A percentile compares a stretch with the other conserved stretches of the same genome.
These are phyloP conservation scores for Penicillium alfredii DNA, from an alignment of 495 filamentous ascomycete genomes.

Conservation along the genomic window DNA sequence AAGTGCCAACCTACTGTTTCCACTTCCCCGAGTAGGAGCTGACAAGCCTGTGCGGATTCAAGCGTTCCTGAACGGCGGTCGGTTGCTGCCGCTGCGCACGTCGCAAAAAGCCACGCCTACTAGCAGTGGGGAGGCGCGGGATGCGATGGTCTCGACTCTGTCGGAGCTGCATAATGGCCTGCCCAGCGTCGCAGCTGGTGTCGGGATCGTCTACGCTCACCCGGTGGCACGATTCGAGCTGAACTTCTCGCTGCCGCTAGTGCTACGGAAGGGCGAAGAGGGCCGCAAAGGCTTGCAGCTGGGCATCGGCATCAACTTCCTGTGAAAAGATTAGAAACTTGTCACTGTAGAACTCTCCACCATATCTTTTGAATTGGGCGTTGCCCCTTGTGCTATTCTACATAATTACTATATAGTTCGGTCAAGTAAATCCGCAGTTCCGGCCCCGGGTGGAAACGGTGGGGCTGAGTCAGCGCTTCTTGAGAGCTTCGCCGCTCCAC, in stretches of 20 bases:
- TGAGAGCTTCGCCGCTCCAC: too few relatives aligned
- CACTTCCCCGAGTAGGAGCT: conserved; percentile 69
- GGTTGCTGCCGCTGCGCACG: conserved; percentile 69
- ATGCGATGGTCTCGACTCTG: conserved; percentile 47
- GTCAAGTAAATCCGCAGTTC: too few relatives aligned
- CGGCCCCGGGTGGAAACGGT: too few relatives aligned
- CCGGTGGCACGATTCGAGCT: conserved; percentile 88
- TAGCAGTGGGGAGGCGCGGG: conserved; percentile 47
- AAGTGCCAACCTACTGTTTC: conserved; percentile 75
- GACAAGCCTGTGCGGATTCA: conserved; percentile 85
- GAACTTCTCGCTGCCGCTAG: conserved; percentile 86
- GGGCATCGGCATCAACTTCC: conserved; percentile 88
- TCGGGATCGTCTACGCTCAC: conserved; percentile 91
- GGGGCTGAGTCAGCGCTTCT: too few relatives aligned
- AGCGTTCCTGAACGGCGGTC: conserved; percentile 83
- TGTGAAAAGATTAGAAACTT: conserved; percentile 61
- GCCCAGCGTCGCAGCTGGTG: conserved; percentile 79
- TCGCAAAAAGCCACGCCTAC: conserved; percentile 46
- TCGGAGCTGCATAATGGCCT: conserved; percentile 65
- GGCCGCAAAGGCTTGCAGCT: conserved; percentile 86
- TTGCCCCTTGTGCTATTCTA: too few relatives aligned
- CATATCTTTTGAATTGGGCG: too few relatives aligned
- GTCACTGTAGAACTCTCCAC: too few relatives aligned
- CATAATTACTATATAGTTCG: too few relatives aligned
- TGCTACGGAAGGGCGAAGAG: conserved; percentile 73